These are phyloP conservation scores for Ascochyta pisi DNA, from an alignment of 2,329 filamentous ascomycete genomes.

Conservation along the genomic window DNA sequence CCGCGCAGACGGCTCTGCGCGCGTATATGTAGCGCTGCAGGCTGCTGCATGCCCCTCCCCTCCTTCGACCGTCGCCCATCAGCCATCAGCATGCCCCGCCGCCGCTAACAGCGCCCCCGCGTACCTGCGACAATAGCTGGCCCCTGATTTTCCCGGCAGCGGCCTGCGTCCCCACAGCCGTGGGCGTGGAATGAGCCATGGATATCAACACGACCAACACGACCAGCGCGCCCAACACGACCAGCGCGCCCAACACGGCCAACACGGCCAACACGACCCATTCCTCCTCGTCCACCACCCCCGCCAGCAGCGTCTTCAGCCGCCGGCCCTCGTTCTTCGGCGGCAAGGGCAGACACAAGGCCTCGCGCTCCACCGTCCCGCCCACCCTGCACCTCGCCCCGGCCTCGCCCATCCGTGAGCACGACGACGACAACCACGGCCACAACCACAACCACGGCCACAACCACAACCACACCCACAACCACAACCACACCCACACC, in stretches of 20 bases:
- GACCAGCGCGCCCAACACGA: not conserved
- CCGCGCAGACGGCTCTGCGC: not conserved
- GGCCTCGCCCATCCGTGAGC: slow-evolving; percentile 1
- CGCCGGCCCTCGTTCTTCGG: slow-evolving; percentile 44
- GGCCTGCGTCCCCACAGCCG: not conserved
- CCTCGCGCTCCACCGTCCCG: slow-evolving; percentile 19
- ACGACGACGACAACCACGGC: not conserved
- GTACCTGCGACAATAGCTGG: not conserved
- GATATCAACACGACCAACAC: slow-evolving; percentile 1
- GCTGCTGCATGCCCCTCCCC: too few species aligned
- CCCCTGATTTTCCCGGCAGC: not conserved
- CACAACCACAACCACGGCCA: too few species aligned
- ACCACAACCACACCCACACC: not conserved
- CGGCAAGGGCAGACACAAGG: slow-evolving; percentile 21
- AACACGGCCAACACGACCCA: not conserved
- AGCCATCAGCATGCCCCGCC: not conserved
- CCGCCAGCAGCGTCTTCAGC: slow-evolving; percentile 33
- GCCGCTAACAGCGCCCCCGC: slow-evolving; percentile 1
- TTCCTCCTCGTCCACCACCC: not conserved
- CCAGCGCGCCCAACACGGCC: not conserved
- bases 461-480: too few species aligned
- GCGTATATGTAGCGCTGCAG: too few species aligned
- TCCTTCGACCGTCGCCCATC: too few species aligned
- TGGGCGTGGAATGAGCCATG: slow-evolving; percentile 16
- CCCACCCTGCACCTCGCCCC: slow-evolving; percentile 1